Conservation (phyloP, 495 filamentous ascomycete species). For the Penicillium herquei region DNA sequence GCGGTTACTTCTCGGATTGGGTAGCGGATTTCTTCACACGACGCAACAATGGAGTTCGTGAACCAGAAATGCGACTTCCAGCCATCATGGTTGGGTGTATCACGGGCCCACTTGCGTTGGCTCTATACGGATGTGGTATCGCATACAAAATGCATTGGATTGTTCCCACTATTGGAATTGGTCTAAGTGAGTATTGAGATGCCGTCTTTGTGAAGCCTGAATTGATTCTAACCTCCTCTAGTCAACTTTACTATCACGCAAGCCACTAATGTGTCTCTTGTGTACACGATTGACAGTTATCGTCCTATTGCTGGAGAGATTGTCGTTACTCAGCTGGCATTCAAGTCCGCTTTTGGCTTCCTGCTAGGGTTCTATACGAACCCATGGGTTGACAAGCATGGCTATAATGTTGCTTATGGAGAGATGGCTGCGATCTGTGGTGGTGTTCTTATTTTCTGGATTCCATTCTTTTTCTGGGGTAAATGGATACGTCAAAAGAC, state of each 20-base stretch:
- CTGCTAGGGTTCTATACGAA: constrained; percentile 60
- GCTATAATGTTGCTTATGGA: constrained; percentile 51
- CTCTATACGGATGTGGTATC: constrained; percentile 54
- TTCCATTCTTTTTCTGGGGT: constrained; percentile 50
- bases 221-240: not conserved
- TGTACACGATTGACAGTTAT: constrained; percentile 56
- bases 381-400: constrained; percentile 51
- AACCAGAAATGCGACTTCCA: constrained; percentile 56
- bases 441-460: constrained; percentile 34
- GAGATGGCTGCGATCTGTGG: constrained; percentile 53
- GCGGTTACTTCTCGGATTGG: constrained; percentile 50
- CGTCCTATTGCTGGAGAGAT: constrained; percentile 54
- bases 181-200: constrained; percentile 19
- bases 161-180: constrained; percentile 50
- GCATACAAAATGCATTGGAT: constrained; percentile 53
- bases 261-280: constrained; percentile 50
- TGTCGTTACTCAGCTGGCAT: constrained; percentile 49
- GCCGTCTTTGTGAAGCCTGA: not conserved
- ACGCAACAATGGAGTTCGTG: constrained; percentile 50
- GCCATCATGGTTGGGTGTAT: constrained; percentile 45
- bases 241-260: constrained; percentile 52
- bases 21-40: constrained; percentile 50
- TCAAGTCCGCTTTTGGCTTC: constrained; percentile 58
- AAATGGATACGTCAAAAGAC: constrained; percentile 44
- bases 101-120: constrained; percentile 41